Conservation (phyloP, 805 yeast genomes). For the Suhomyces prunicola region DNA sequence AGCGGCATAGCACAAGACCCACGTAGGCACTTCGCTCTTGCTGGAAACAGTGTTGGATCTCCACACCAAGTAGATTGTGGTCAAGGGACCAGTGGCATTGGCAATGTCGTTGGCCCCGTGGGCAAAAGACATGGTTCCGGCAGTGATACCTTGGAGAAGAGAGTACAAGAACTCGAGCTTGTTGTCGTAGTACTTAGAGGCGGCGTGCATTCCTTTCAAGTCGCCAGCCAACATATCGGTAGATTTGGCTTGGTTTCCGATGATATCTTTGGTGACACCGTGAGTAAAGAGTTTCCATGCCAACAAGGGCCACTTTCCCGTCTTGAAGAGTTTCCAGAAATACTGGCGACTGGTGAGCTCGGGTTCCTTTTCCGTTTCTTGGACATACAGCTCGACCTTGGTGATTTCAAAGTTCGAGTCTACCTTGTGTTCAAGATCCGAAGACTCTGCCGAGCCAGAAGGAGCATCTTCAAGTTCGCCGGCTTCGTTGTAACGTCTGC, state of each 20-base stretch:
- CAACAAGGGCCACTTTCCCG: constrained; percentile 50
- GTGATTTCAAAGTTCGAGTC: constrained; percentile 11
- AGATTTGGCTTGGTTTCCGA: constrained; percentile 42
- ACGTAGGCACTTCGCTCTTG: constrained; percentile 61
- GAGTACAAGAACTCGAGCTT: constrained; percentile 67
- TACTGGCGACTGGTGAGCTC: constrained; percentile 34
- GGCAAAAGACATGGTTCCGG: constrained; percentile 77
- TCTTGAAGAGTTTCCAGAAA: constrained; percentile 41
- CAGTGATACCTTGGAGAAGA: constrained; percentile 66
- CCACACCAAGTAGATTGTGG: constrained; percentile 66
- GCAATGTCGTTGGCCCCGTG: constrained; percentile 81
- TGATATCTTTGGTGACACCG: constrained; percentile 66
- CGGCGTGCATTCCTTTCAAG: constrained; percentile 49
- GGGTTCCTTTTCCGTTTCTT: constrained; percentile 13
- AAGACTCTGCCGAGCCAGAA: constrained; percentile 5
- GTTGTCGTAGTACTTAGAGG: constrained; percentile 66
- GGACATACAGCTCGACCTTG: constrained; percentile 10
- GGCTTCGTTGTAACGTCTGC: constrained; percentile 43
- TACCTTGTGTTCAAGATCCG: constrained; percentile 14
- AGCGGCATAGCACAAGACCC: constrained; percentile 71
- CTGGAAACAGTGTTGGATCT: constrained; percentile 40
- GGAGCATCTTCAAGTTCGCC: constrained; percentile 8
- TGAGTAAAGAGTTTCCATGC: constrained; percentile 49
- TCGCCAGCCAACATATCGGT: constrained; percentile 43
- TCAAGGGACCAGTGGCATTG: constrained; percentile 73